A percentile compares a stretch with the other conserved stretches of the same genome.
Evolutionary conservation across 768 basidiomycete species (phyloP).

Genomic region (Lentinula sp.): DNA sequence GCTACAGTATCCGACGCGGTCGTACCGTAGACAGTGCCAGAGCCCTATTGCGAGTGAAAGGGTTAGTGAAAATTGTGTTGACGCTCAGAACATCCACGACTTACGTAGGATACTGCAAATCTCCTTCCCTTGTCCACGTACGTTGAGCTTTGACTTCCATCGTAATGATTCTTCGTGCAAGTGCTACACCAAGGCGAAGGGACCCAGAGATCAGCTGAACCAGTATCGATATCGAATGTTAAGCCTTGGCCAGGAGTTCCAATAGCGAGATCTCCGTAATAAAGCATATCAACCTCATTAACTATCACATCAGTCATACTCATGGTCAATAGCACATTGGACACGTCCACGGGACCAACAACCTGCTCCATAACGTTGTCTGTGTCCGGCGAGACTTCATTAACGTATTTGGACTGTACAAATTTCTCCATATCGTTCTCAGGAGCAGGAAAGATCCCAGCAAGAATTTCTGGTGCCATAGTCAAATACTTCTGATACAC

Average conservation of each 20-base stretch:
- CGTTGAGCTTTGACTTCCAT: constrained; percentile 32
- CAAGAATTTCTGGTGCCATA: background rate
- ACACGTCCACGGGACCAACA: constrained; percentile 13
- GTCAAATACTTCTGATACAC: background rate
- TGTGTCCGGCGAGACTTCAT: background rate
- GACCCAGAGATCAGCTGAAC: constrained; percentile 62
- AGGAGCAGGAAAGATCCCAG: background rate
- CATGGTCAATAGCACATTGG: background rate
- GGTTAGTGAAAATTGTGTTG: background rate
- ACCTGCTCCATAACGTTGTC: constrained; percentile 10
- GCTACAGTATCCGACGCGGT: constrained; percentile 46
- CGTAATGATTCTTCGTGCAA: constrained; percentile 35
- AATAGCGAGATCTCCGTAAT: constrained; percentile 41
- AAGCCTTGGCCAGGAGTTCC: constrained; percentile 51
- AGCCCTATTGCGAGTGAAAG: constrained; percentile 32
- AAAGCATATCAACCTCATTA: constrained; percentile 24
- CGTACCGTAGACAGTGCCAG: constrained; percentile 44
- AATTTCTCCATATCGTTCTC: background rate
- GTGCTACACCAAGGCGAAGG: constrained; percentile 27
- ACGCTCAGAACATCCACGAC: constrained; percentile 7
- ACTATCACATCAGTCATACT: constrained; percentile 8
- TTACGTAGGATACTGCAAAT: constrained; percentile 42
- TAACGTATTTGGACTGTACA: background rate
- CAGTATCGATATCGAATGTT: constrained; percentile 61
- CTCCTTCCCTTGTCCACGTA: constrained; percentile 22